Percentiles rank a stretch among this genome's conserved stretches.
Conservation (phyloP, 192 early-diverging fungal species). For the Backusella tuberculispora region DNA sequence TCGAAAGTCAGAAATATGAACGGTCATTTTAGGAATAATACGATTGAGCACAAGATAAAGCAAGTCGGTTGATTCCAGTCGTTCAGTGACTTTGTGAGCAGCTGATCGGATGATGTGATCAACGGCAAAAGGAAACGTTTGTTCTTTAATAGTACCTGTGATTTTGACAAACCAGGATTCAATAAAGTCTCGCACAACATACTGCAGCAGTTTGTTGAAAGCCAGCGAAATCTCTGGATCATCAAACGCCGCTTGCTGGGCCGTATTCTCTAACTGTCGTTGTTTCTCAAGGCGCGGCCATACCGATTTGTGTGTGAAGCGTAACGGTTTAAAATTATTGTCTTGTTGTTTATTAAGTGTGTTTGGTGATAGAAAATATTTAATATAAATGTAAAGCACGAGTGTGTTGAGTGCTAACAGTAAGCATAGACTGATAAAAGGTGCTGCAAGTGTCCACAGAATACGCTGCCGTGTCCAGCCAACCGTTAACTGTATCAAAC, state of each 20-base stretch:
- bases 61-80: constrained; percentile 61
- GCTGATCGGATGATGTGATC: constrained; percentile 54
- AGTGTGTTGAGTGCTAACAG: constrained; percentile 31
- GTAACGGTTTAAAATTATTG: constrained; percentile 22
- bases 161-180: constrained; percentile 54
- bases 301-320: neutral
- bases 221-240: constrained; percentile 39
- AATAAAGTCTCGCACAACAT: constrained; percentile 63
- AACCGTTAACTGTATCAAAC: constrained; percentile 9
- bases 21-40: constrained; percentile 71
- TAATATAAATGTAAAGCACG: constrained; percentile 36
- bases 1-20: constrained; percentile 68
- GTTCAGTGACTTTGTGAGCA: constrained; percentile 37
- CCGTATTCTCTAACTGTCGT: neutral
- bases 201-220: constrained; percentile 51
- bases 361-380: constrained; percentile 35
- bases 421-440: constrained; percentile 23
- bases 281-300: constrained; percentile 20
- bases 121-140: constrained; percentile 49
- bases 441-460: constrained; percentile 8
- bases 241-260: constrained; percentile 4
- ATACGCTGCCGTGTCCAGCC: constrained; percentile 3
- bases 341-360: neutral
- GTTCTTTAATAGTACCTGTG: constrained; percentile 47
- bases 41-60: constrained; percentile 61